Conservation (phyloP, 2,329 filamentous ascomycete genomes). For the Nannizzia gypsea region DNA sequence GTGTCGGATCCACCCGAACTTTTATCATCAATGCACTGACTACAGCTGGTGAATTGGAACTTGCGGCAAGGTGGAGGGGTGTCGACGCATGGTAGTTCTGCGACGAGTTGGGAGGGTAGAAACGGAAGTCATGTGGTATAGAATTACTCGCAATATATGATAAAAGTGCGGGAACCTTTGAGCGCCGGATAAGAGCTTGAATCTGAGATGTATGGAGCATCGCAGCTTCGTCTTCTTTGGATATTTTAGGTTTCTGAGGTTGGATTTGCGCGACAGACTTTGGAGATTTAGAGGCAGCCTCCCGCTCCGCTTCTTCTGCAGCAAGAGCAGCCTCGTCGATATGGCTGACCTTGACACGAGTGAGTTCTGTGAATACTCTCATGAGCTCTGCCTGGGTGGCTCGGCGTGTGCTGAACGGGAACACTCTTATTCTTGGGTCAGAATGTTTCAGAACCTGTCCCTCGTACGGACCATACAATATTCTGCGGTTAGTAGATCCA, state of each 20-base stretch:
- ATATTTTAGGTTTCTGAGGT: slow-evolving; percentile 47
- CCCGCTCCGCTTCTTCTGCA: slow-evolving; percentile 38
- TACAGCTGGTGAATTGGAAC: slow-evolving; percentile 66
- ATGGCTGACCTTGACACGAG: slow-evolving; percentile 71
- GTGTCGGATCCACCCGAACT: slow-evolving; percentile 59
- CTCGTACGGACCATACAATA: slow-evolving; percentile 83
- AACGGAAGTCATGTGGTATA: slow-evolving; percentile 59
- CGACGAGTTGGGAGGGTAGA: slow-evolving; percentile 54
- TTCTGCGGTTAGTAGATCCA: slow-evolving; percentile 72
- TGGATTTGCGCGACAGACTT: slow-evolving; percentile 27
- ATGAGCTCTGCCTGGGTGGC: slow-evolving; percentile 92
- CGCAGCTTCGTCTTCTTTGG: slow-evolving; percentile 73
- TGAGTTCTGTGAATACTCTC: slow-evolving; percentile 87
- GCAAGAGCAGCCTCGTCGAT: slow-evolving; percentile 56
- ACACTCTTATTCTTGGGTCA: slow-evolving; percentile 69
- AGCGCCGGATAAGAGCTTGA: slow-evolving; percentile 74
- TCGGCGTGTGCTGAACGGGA: slow-evolving; percentile 84
- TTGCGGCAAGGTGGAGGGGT: slow-evolving; percentile 72
- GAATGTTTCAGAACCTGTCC: slow-evolving; percentile 69
- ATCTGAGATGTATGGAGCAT: slow-evolving; percentile 79
- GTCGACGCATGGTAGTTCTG: slow-evolving; percentile 71
- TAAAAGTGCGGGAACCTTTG: slow-evolving; percentile 75
- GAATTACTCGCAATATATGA: slow-evolving; percentile 71
- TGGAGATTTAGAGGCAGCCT: slow-evolving; percentile 27
- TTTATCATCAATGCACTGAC: slow-evolving; percentile 65